phyloP scores from a whole-genome alignment of 768 basidiomycete species.

The Russula sp. region DNA sequence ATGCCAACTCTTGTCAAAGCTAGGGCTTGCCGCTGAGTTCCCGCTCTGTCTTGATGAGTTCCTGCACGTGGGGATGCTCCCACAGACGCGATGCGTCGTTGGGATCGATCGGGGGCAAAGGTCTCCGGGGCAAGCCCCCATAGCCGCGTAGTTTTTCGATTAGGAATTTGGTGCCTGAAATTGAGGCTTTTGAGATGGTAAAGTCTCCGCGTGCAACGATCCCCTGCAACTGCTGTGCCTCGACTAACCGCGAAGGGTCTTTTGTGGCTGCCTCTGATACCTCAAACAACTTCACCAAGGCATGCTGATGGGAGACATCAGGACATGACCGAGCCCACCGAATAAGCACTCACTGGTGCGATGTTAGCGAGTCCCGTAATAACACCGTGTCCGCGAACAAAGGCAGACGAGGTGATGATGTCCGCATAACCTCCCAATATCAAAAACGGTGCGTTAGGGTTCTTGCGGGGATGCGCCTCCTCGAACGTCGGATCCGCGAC shows the following conservation, averaged over 20 bases:
- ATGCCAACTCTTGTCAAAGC: neutral
- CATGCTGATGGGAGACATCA: constrained; percentile 35
- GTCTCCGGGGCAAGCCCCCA: constrained; percentile 71
- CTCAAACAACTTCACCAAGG: constrained; percentile 54
- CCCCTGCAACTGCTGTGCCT: constrained; percentile 71
- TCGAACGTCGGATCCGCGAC: constrained; percentile 53
- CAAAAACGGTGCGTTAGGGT: constrained; percentile 61
- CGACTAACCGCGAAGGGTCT: constrained; percentile 50
- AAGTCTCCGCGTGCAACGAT: constrained; percentile 76
- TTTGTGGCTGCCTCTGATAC: constrained; percentile 49
- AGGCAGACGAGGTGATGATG: constrained; percentile 67
- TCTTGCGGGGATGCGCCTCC: constrained; percentile 58
- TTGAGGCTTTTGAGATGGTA: constrained; percentile 66
- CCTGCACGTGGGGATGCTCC: constrained; percentile 64
- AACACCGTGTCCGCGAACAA: constrained; percentile 75
- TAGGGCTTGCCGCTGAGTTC: constrained; percentile 41
- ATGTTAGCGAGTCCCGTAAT: constrained; percentile 87
- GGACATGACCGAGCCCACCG: neutral
- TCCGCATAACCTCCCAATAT: constrained; percentile 84
- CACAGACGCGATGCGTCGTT: constrained; percentile 54
- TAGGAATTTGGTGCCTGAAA: constrained; percentile 79
- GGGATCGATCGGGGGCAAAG: constrained; percentile 58
- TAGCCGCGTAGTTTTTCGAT: constrained; percentile 72
- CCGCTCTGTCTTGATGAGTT: constrained; percentile 57
- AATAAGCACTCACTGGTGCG: constrained; percentile 48